Evolutionary conservation across 352 stramenopile species (phyloP).

Genomic region (Globisporangium alternatum): DNA sequence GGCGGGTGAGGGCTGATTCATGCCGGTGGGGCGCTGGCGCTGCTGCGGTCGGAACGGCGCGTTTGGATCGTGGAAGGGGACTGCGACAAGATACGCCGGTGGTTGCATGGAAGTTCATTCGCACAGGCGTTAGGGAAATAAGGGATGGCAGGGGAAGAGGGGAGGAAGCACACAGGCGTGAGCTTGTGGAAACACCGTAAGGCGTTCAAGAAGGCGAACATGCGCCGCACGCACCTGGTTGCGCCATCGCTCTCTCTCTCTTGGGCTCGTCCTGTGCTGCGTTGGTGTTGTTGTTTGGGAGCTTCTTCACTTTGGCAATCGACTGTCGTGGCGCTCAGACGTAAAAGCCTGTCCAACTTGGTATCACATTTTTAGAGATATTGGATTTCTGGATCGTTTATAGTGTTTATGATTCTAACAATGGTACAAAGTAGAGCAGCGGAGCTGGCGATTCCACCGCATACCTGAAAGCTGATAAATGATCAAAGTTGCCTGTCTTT

Average conservation of each 20-base stretch:
- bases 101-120: background rate
- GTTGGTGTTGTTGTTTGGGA: background rate
- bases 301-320: conserved; percentile 10
- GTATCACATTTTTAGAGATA: too few relatives aligned
- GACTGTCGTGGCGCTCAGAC: background rate
- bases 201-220: background rate
- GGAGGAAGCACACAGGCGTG: background rate
- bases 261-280: background rate
- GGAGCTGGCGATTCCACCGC: too few relatives aligned
- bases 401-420: too few relatives aligned
- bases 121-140: background rate
- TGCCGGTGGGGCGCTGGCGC: conserved; percentile 30
- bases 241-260: conserved; percentile 21
- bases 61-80: conserved; percentile 58
- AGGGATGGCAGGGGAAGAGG: background rate
- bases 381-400: too few relatives aligned
- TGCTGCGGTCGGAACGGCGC: conserved; percentile 34
- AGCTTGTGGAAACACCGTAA: background rate
- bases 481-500: too few relatives aligned
- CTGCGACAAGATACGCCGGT: conserved; percentile 19
- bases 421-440: too few relatives aligned
- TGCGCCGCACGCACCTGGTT: conserved; percentile 22
- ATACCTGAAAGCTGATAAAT: too few relatives aligned
- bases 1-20: conserved; percentile 19
- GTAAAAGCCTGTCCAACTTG: too few relatives aligned